Evolutionary conservation across 2,329 filamentous ascomycete genomes (phyloP).

Genomic region (Magnaporthiopsis poae): DNA sequence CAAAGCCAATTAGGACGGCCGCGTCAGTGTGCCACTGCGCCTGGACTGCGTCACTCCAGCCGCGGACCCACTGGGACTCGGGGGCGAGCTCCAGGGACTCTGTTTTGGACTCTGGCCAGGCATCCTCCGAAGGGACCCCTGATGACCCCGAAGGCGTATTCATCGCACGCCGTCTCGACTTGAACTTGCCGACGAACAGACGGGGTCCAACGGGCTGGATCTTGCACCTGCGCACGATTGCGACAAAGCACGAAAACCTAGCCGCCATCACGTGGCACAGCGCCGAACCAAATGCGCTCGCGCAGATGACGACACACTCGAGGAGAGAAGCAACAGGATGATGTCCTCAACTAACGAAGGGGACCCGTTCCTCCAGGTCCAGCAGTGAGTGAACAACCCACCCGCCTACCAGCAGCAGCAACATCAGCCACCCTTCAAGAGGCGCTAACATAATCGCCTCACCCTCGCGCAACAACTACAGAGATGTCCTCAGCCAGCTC

Average conservation of each 20-base stretch:
- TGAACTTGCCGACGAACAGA: background rate
- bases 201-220: background rate
- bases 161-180: background rate
- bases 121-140: background rate
- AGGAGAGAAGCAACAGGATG: conserved; percentile 32
- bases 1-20: background rate
- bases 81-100: background rate
- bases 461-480: conserved; percentile 26
- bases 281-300: background rate
- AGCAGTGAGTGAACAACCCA: conserved; percentile 39
- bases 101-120: background rate
- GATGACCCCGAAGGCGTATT: background rate
- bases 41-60: background rate
- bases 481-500: conserved; percentile 80
- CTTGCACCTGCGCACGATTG: background rate
- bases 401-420: background rate
- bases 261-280: background rate
- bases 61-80: background rate
- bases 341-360: conserved; percentile 60
- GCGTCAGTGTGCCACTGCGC: no score
- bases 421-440: conserved; percentile 2
- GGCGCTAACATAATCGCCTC: conserved; percentile 7
- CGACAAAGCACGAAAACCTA: background rate
- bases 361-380: conserved; percentile 64
- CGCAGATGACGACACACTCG: background rate